Evolutionary conservation across 2,329 filamentous ascomycete species (phyloP), one percentile per base, ranked within the genome.

Genomic region (Hortaea werneckii): DNA sequence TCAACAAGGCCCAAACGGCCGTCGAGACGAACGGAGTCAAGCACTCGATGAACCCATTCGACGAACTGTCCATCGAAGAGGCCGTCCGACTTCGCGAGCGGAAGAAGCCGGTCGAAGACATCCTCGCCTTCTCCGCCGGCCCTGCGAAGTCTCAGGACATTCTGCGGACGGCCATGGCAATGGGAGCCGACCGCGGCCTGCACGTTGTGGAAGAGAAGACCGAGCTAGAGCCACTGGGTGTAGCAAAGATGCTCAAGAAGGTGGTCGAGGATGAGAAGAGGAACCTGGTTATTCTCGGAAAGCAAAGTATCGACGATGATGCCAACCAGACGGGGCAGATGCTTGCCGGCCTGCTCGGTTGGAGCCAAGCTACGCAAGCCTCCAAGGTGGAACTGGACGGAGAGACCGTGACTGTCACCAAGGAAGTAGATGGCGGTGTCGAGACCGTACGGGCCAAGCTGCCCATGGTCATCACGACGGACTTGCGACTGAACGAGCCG

Each of bases 21-120:
- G 84, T 98, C 69, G 90, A 95, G 71, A 95, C 86, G 45, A 77
- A 83, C 54, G 86, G 86, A 57, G 88, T 96, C 62, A 96, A 96
- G 72, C 90, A 96, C 77, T 89, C 83, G 65, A 90, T 98, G 80
- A 98, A 96, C 76, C 92, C 92, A 13, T 98, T 98, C 71, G 92
- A 98, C 75, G 92, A 98, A 69, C 85, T 98, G 62, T 94, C 88
- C 38, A 82, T 98, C 67, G 92, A 98, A 72, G 92, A 96, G 73
- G 87, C 89, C 43, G 86, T 95, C 43, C 87, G 87, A 37, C 84
- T 98, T 64, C 89, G 92, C 67, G 90, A 96, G 68, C 85, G 86
- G 74, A 80, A 79, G 46, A 79, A 80, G 44, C 58, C 60, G 9
- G 89, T 98, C 51, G 83, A 88, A 57, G 88, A 95, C 66, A 96